phyloP scores from a whole-genome alignment of 140 eudicot species.

The Anethum foeniculum region DNA sequence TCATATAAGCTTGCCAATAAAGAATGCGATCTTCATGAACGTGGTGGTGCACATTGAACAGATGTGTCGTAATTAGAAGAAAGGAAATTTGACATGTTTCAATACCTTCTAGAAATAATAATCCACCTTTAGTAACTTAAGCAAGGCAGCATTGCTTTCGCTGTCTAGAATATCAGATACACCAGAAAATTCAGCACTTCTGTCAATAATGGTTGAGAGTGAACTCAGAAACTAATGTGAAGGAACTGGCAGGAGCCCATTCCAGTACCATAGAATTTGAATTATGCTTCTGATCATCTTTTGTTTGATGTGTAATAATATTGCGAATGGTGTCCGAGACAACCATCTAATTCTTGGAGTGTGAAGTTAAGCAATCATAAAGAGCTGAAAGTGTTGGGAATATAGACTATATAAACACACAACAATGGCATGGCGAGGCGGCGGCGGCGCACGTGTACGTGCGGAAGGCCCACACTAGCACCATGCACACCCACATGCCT shows the following conservation, averaged over 20 bases:
- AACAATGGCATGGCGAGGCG: too few relatives aligned
- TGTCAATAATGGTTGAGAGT: slow-evolving; percentile 37
- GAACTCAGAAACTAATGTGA: slow-evolving; percentile 85
- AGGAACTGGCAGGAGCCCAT: slow-evolving; percentile 93
- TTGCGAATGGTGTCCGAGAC: slow-evolving; percentile 58
- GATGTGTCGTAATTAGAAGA: slow-evolving; percentile 32
- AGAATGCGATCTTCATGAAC: slow-evolving; percentile 86
- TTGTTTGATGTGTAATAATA: slow-evolving; percentile 25
- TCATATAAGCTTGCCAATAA: slow-evolving; percentile 52
- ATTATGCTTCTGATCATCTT: slow-evolving; percentile 4
- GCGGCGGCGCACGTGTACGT: too few relatives aligned
- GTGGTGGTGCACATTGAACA: slow-evolving; percentile 40
- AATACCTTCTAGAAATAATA: slow-evolving; percentile 71
- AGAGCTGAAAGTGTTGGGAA: slow-evolving; percentile 40
- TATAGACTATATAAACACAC: too few relatives aligned
- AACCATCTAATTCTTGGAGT: slow-evolving; percentile 73
- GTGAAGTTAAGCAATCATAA: slow-evolving; percentile 46
- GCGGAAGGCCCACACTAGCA: too few relatives aligned
- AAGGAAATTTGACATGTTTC: slow-evolving; percentile 55
- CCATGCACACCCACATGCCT: too few relatives aligned
- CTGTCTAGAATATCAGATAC: slow-evolving; percentile 17
- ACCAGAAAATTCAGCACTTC: slow-evolving; percentile 25
- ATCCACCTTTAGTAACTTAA: slow-evolving; percentile 60
- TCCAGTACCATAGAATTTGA: slow-evolving; percentile 42
- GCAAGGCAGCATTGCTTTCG: slow-evolving; percentile 13